Percentiles rank a stretch among this genome's conserved stretches.
These are phyloP conservation scores for Ephemerocybe angulata DNA, from an alignment of 768 basidiomycete species.

Conservation along the genomic window DNA sequence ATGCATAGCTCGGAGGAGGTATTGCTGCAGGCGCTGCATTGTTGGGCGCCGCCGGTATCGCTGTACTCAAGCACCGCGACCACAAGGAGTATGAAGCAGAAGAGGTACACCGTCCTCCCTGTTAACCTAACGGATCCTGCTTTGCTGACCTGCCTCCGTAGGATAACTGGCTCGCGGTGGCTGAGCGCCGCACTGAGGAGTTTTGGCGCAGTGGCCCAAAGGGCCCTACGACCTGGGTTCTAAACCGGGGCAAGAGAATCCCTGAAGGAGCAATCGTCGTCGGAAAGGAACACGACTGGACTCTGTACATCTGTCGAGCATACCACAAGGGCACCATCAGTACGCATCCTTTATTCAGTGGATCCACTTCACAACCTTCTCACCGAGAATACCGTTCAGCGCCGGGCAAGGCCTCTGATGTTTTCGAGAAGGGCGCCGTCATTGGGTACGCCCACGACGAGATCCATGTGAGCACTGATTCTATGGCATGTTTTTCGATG, in stretches of 20 bases:
- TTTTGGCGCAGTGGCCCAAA: conserved; percentile 42
- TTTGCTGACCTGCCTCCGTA: no score
- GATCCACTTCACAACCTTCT: conserved; percentile 1
- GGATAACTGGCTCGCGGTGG: conserved; percentile 54
- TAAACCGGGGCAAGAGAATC: conserved; percentile 55
- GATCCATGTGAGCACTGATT: conserved; percentile 49
- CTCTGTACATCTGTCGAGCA: conserved; percentile 56
- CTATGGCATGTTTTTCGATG: background rate
- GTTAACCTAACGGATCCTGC: conserved; percentile 15
- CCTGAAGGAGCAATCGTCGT: conserved; percentile 56
- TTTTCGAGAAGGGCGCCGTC: conserved; percentile 58
- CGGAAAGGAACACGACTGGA: conserved; percentile 49
- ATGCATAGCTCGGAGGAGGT: conserved; percentile 58
- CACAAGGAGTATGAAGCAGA: conserved; percentile 54
- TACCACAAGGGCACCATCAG: conserved; percentile 56
- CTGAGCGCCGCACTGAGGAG: conserved; percentile 47
- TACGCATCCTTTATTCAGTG: conserved; percentile 31
- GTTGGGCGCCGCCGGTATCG: conserved; percentile 44
- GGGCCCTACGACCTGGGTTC: conserved; percentile 58
- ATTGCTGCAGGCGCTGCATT: conserved; percentile 50
- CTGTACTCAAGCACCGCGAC: conserved; percentile 53
- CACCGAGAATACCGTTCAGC: conserved; percentile 35
- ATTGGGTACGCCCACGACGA: conserved; percentile 61
- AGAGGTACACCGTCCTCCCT: conserved; percentile 36
- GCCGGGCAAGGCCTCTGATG: conserved; percentile 59